Evolutionary conservation across 306 rosid genomes (phyloP).

Genomic region (Abrus pulchellus): DNA sequence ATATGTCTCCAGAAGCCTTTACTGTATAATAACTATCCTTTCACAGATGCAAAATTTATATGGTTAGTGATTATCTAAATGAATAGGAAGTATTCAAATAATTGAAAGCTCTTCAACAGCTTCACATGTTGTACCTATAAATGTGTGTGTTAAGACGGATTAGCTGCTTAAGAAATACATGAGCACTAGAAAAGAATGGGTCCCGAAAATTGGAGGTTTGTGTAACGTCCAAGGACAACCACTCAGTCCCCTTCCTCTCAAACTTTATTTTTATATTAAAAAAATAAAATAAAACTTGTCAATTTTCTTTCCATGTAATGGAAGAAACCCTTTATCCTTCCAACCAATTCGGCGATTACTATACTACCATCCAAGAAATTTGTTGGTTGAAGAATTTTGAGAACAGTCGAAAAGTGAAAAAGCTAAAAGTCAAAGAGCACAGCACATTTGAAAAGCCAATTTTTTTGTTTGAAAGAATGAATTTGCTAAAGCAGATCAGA

Average conservation of each 20-base stretch:
- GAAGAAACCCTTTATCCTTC: too few relatives aligned
- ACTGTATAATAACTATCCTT: too few relatives aligned
- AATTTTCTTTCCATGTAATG: too few relatives aligned
- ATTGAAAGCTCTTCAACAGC: background rate
- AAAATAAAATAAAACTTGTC: too few relatives aligned
- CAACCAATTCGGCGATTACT: too few relatives aligned
- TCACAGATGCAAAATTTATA: background rate
- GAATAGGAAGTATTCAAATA: background rate
- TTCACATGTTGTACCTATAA: background rate
- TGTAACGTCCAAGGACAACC: too few relatives aligned
- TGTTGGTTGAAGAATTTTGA: background rate
- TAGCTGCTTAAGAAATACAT: too few relatives aligned
- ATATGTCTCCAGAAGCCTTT: background rate
- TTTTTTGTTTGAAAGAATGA: background rate
- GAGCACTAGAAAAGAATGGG: too few relatives aligned
- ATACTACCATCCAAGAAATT: background rate
- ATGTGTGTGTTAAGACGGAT: too few relatives aligned
- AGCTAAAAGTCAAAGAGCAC: background rate
- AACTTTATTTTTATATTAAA: too few relatives aligned
- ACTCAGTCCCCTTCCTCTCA: too few relatives aligned
- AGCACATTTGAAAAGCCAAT: background rate
- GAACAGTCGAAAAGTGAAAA: conserved; percentile 24
- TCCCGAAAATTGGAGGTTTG: too few relatives aligned
- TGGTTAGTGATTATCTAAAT: background rate
- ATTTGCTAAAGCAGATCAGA: background rate